A percentile compares a stretch with the other conserved stretches of the same genome.
phyloP scores from a whole-genome alignment of 192 early-diverging fungal species.

The Glomus cerebriforme region DNA sequence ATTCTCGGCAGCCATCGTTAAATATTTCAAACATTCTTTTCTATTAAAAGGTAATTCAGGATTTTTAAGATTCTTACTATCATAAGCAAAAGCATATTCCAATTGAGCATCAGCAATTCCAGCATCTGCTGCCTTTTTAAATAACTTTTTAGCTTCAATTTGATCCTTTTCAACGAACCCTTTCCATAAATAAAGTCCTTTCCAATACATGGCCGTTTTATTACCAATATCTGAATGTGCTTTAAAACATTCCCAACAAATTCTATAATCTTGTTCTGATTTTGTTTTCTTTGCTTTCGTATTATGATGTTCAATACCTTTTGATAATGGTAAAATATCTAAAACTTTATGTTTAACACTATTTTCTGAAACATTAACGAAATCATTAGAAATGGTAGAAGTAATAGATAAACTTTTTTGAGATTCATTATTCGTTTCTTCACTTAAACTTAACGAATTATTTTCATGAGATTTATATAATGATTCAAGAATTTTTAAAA shows the following conservation, averaged over 20 bases:
- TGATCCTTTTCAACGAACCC: background rate
- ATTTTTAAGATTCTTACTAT: background rate
- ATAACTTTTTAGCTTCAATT: background rate
- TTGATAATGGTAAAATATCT: background rate
- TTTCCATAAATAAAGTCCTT: slow-evolving; percentile 24
- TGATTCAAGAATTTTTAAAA: background rate
- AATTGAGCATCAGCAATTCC: slow-evolving; percentile 1
- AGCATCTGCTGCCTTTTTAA: slow-evolving; percentile 2
- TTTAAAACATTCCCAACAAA: background rate
- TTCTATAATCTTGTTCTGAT: background rate
- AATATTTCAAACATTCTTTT: background rate
- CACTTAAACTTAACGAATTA: background rate
- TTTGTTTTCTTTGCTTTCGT: background rate
- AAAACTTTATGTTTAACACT: background rate
- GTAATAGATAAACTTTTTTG: no score
- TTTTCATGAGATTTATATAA: background rate
- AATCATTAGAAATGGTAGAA: background rate
- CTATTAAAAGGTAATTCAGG: background rate
- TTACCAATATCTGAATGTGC: background rate
- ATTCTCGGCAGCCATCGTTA: no score
- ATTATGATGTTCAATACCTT: background rate
- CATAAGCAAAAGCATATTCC: background rate
- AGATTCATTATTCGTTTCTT: no score
- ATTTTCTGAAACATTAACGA: no score
- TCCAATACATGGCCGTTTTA: background rate